Percentiles rank a stretch among this genome's conserved stretches.
Evolutionary conservation across 495 filamentous ascomycete genomes (phyloP).

Genomic region (Clavariopsis aquatica): DNA sequence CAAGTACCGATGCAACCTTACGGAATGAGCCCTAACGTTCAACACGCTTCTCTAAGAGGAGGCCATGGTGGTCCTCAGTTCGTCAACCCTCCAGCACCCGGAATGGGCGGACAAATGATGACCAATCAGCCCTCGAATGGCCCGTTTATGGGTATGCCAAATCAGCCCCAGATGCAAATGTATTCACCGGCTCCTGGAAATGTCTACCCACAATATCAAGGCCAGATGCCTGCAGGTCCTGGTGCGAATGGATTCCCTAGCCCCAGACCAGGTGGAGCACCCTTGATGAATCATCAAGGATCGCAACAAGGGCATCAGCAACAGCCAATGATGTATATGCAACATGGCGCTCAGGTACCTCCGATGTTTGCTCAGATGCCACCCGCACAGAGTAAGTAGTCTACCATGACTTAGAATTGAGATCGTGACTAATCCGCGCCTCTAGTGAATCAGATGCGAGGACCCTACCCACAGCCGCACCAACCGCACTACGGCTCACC

Average conservation of each 20-base stretch:
- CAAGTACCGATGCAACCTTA: constrained; percentile 68
- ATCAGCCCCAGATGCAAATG: constrained; percentile 69
- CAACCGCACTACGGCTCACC: constrained; percentile 39
- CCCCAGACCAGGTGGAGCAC: constrained; percentile 69
- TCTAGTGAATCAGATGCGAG: constrained; percentile 38
- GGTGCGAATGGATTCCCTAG: constrained; percentile 76
- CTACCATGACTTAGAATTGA: neutral
- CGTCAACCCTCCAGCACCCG: constrained; percentile 61
- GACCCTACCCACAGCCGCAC: constrained; percentile 35
- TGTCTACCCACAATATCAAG: constrained; percentile 61
- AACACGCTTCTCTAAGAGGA: constrained; percentile 30
- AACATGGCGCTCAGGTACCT: constrained; percentile 21
- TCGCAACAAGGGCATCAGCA: constrained; percentile 47
- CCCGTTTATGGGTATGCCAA: constrained; percentile 52
- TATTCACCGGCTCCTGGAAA: constrained; percentile 69
- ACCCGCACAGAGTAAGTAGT: constrained; percentile 34
- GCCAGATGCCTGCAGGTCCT: constrained; percentile 61
- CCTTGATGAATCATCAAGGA: constrained; percentile 75
- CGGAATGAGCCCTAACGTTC: constrained; percentile 59
- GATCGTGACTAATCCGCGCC: constrained; percentile 7
- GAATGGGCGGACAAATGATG: constrained; percentile 76
- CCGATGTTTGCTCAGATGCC: constrained; percentile 36
- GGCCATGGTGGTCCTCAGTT: constrained; percentile 63
- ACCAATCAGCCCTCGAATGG: constrained; percentile 59
- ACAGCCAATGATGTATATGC: constrained; percentile 38